These are phyloP conservation scores for Barnettozyma pratensis DNA, from an alignment of 805 yeast genomes.

Conservation along the genomic window DNA sequence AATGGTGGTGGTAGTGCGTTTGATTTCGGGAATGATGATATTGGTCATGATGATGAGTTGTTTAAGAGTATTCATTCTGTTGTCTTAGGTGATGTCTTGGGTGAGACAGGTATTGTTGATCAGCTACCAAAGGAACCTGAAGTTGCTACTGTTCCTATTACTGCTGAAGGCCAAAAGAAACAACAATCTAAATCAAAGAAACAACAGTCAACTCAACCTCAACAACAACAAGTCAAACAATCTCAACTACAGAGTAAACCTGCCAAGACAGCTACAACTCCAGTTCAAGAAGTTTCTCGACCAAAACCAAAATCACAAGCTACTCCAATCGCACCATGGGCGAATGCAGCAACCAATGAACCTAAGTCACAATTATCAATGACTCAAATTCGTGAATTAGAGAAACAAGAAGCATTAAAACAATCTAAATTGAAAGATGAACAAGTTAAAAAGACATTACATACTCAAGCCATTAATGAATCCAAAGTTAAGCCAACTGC, in stretches of 20 bases:
- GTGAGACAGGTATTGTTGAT: slow-evolving; percentile 14
- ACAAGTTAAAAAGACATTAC: slow-evolving; percentile 10
- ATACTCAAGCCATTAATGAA: slow-evolving; percentile 16
- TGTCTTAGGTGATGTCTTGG: slow-evolving; percentile 36
- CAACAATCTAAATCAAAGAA: background rate
- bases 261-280: background rate
- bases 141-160: background rate
- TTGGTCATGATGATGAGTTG: slow-evolving; percentile 23
- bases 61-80: slow-evolving; percentile 35
- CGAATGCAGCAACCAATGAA: slow-evolving; percentile 21
- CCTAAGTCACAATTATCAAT: slow-evolving; percentile 37
- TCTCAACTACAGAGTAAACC: slow-evolving; percentile 1
- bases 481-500: slow-evolving; percentile 14
- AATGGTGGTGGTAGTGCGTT: background rate
- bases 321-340: slow-evolving; percentile 47
- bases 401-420: slow-evolving; percentile 42
- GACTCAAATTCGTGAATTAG: slow-evolving; percentile 43
- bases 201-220: background rate
- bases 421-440: slow-evolving; percentile 32
- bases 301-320: slow-evolving; percentile 2
- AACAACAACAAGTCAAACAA: background rate
- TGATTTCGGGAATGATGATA: background rate
- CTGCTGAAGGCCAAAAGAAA: background rate
- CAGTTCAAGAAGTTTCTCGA: background rate
- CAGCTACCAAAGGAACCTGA: slow-evolving; percentile 13